These are phyloP conservation scores for Phytophthora quininea DNA, from an alignment of 352 stramenopile genomes.

Conservation along the genomic window DNA sequence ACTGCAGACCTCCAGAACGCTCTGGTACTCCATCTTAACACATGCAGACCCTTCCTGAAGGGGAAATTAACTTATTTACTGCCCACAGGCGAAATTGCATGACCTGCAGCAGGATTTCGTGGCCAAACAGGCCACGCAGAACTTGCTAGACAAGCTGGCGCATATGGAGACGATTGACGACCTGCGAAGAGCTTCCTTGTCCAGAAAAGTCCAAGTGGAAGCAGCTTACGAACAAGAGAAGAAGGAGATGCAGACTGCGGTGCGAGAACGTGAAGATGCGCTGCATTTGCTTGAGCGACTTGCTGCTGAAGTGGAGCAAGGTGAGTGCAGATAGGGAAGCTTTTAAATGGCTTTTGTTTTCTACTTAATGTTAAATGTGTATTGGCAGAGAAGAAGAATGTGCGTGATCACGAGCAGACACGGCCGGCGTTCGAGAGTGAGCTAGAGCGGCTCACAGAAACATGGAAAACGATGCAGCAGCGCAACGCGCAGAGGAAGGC, in stretches of 20 bases:
- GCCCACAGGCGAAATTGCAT: slow-evolving; percentile 45
- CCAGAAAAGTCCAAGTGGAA: slow-evolving; percentile 36
- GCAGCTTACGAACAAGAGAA: slow-evolving; percentile 43
- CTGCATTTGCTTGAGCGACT: slow-evolving; percentile 51
- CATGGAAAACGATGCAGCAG: slow-evolving; percentile 79
- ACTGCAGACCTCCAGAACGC: slow-evolving; percentile 33
- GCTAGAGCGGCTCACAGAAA: slow-evolving; percentile 49
- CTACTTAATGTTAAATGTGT: not conserved
- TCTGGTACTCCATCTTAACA: slow-evolving; percentile 22
- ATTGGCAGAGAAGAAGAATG: slow-evolving; percentile 48
- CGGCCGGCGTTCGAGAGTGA: slow-evolving; percentile 53
- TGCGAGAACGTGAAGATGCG: slow-evolving; percentile 47
- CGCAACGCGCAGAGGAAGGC: slow-evolving; percentile 76
- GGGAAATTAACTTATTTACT: not conserved
- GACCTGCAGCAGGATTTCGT: slow-evolving; percentile 59
- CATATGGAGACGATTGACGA: slow-evolving; percentile 59
- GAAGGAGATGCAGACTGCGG: slow-evolving; percentile 45
- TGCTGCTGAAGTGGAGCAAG: slow-evolving; percentile 47
- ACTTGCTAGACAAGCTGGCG: slow-evolving; percentile 75
- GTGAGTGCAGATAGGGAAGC: slow-evolving; percentile 7
- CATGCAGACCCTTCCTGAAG: not conserved
- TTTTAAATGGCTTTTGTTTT: not conserved
- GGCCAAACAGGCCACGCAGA: slow-evolving; percentile 70
- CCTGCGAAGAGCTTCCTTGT: slow-evolving; percentile 30
- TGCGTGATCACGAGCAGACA: slow-evolving; percentile 47